Percentiles rank a stretch among this genome's conserved stretches.
Conservation (phyloP, 805 yeast genomes). For the Ascoidea tarda region DNA sequence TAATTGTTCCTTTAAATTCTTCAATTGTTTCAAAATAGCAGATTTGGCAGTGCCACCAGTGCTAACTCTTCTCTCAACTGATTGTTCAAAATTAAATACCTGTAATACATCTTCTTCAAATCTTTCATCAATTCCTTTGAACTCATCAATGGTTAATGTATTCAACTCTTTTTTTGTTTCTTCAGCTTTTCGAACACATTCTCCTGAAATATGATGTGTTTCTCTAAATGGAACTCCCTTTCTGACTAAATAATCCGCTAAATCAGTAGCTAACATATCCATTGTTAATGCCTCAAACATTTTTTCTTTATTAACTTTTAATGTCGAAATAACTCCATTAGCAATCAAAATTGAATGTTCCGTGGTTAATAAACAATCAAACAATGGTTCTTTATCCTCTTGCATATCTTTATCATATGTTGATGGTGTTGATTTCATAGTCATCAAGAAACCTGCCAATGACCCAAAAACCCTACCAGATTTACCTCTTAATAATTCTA, state of each 20-base stretch:
- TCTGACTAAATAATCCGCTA: slow-evolving; percentile 94
- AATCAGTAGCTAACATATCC: slow-evolving; percentile 98
- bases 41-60: slow-evolving; percentile 93
- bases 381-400: slow-evolving; percentile 98
- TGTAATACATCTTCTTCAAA: slow-evolving; percentile 62
- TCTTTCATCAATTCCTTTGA: slow-evolving; percentile 64
- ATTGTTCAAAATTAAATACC: slow-evolving; percentile 82
- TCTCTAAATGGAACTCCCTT: slow-evolving; percentile 99
- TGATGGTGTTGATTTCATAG: slow-evolving; percentile 93
- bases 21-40: slow-evolving; percentile 72
- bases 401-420: slow-evolving; percentile 97
- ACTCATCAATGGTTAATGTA: slow-evolving; percentile 63
- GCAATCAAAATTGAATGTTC: slow-evolving; percentile 91
- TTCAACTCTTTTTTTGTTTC: slow-evolving; percentile 64
- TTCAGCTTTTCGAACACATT: slow-evolving; percentile 89
- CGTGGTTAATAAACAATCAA: slow-evolving; percentile 79
- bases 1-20: slow-evolving; percentile 13
- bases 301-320: slow-evolving; percentile 51
- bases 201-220: slow-evolving; percentile 97
- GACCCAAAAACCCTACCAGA: slow-evolving; percentile 96
- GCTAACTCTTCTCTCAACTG: slow-evolving; percentile 94
- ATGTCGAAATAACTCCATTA: slow-evolving; percentile 90
- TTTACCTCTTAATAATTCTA: slow-evolving; percentile 92
- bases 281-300: slow-evolving; percentile 87
- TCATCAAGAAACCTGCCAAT: slow-evolving; percentile 90